Evolutionary conservation across 2,329 filamentous ascomycete species (phyloP), one percentile per base, ranked within the genome.

Genomic region (Neocatenulostroma microsporum): DNA sequence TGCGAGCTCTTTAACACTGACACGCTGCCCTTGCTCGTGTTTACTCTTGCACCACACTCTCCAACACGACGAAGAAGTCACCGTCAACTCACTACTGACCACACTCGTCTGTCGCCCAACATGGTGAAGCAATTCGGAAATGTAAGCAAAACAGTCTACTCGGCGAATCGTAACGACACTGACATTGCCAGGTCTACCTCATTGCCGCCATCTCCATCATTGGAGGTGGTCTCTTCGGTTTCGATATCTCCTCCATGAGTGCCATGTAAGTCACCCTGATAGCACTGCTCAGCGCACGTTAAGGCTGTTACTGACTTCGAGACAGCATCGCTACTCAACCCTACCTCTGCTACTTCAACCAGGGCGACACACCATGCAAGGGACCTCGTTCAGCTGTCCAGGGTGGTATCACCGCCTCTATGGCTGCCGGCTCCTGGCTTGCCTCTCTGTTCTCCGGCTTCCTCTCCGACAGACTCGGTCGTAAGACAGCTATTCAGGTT

Each of bases 231-330:
- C 66, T 86, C 17, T 86, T 87, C 53, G 83, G 83, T 49, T 87
- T 87, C 56, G 83, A 87, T 61, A 84, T 87, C 51, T 76, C 73
- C 38, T 82, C 78, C 28, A 84, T 86, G 80, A 78, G 74, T 40
- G 63, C 64, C 8, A 64, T 65, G 50, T 64, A 48, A 27, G 49
- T 44, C 21, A 18, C 15, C 12, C 35, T 24, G 24, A 30, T n/a
- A 30, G 5, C 15, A 20, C 11, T 17, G n/a, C n/a, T n/a, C n/a
- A n/a, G n/a, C n/a, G n/a, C n/a, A n/a, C n/a, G n/a, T n/a, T n/a
- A n/a, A n/a, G n/a, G n/a, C n/a, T n/a, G n/a, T 8, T 21, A 17
- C 11, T 29, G 24, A 29, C 24, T 27, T 24, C 14, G 14, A 11
- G 20, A n/a, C 20, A 48, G 40, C 39, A 67, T 86, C 24, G 77